Evolutionary conservation across 1,284 basidiomycete genomes (phyloP), one percentile per base, ranked within the genome.

Genomic region (Mycena citricolor): DNA sequence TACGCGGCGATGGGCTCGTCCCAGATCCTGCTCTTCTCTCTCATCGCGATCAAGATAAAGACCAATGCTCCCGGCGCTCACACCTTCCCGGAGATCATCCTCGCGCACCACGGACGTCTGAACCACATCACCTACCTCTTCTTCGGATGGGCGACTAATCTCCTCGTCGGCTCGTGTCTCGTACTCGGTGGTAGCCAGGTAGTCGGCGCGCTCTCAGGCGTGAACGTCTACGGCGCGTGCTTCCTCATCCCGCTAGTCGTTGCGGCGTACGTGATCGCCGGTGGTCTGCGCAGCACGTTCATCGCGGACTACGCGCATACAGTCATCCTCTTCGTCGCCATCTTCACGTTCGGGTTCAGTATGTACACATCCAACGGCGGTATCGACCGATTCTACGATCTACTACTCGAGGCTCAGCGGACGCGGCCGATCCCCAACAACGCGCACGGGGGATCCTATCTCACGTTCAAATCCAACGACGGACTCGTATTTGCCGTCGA

Each of bases 391-490:
- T 48, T 78, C 40, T 75, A 75, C 46, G 67, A 73, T 29, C 62
- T 79, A 22, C 62, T 81, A 1, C 61, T 67, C 5, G 55, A 67
- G 24, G 75, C 76, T 3, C 67, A 64, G 1, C 54, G 61, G 2
- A 61, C 67, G 10, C 57, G 57, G 2, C 77, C 77, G 0, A 76
- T 82, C 0, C 43, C 49, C 0, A 77, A 77, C 4, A 82, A 81
- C 53, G 58, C 69, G 26, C 60, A 65, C 10, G 77, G 79, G 2
- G 34, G 34, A 20, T 76, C 71, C 42, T 82, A 80, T 52, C 54
- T 81, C 8, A 82, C 81, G 1, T 76, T 83, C 68, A 74, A 75
- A 46, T 76, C 73, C 8, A 73, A 73, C 35, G 64, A 70, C 33
- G 79, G 76, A 0, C 58, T 82, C 24, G 65, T 79, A 1, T 83